Percentiles rank a stretch among this genome's conserved stretches.
Conservation (phyloP, 2,329 filamentous ascomycete species). For the Botrytis fabae region DNA sequence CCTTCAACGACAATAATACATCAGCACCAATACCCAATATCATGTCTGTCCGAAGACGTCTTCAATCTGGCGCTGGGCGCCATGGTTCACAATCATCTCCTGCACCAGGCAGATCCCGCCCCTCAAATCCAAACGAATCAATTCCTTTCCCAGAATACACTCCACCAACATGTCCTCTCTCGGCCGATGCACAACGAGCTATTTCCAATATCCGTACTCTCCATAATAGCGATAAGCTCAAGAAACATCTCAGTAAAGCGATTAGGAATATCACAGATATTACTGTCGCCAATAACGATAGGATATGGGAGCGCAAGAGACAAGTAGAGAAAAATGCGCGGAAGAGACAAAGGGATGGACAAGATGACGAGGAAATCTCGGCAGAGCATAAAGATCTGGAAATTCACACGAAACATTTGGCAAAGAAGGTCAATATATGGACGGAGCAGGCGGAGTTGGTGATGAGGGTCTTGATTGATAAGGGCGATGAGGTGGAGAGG, state of each 20-base stretch:
- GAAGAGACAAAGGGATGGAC: slow-evolving; percentile 39
- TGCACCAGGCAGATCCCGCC: slow-evolving; percentile 25
- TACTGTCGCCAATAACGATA: slow-evolving; percentile 58
- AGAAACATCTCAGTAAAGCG: slow-evolving; percentile 50
- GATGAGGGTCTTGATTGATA: slow-evolving; percentile 60
- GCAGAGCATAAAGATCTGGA: slow-evolving; percentile 42
- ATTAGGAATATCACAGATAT: slow-evolving; percentile 49
- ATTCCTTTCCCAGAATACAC: slow-evolving; percentile 52
- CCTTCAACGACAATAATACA: background rate
- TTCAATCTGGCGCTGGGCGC: slow-evolving; percentile 28
- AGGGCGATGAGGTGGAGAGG: slow-evolving; percentile 47
- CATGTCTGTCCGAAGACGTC: slow-evolving; percentile 33
- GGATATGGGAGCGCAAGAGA: slow-evolving; percentile 41
- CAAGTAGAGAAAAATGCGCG: slow-evolving; percentile 31
- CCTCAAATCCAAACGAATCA: slow-evolving; percentile 24
- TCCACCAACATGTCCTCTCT: slow-evolving; percentile 53
- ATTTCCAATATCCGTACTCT: slow-evolving; percentile 48
- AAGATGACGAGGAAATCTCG: slow-evolving; percentile 41
- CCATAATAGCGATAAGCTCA: slow-evolving; percentile 47
- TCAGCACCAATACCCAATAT: background rate
- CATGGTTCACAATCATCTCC: slow-evolving; percentile 30
- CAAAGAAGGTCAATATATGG: slow-evolving; percentile 50
- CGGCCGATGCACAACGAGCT: slow-evolving; percentile 46
- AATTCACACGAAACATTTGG: slow-evolving; percentile 44
- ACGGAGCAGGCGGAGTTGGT: slow-evolving; percentile 58